phyloP scores from a whole-genome alignment of 306 rosid genomes.

The Malus orientalis region DNA sequence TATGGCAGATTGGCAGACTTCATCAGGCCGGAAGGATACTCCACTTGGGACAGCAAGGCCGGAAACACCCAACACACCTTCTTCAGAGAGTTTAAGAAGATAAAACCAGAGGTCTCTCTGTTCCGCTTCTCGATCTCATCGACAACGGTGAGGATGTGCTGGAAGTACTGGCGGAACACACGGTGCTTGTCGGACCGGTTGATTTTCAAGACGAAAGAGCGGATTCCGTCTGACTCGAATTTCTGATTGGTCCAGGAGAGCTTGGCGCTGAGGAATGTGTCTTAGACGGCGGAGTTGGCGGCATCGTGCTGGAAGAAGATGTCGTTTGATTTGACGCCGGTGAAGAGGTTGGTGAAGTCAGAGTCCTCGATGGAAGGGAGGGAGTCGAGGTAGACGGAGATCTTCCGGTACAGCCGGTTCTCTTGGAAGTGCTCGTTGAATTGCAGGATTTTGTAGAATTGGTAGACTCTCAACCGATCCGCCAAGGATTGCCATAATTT shows the following conservation, averaged over 20 bases:
- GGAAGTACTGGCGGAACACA: slow-evolving; percentile 76
- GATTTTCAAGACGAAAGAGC: slow-evolving; percentile 44
- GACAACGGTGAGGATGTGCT: slow-evolving; percentile 56
- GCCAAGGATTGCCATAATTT: slow-evolving; percentile 50
- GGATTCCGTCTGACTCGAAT: neutral
- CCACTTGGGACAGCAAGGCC: no score
- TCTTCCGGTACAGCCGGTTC: slow-evolving; percentile 63
- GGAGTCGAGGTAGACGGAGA: slow-evolving; percentile 60
- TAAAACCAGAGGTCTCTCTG: slow-evolving; percentile 22
- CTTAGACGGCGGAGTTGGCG: slow-evolving; percentile 42
- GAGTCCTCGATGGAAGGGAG: slow-evolving; percentile 75
- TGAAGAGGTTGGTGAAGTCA: slow-evolving; percentile 65
- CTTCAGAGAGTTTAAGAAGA: no score
- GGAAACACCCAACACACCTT: no score
- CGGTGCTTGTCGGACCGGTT: slow-evolving; percentile 61
- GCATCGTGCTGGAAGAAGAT: slow-evolving; percentile 57
- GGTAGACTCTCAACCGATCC: slow-evolving; percentile 48
- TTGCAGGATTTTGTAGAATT: slow-evolving; percentile 63
- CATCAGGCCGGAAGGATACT: no score
- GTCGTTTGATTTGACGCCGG: slow-evolving; percentile 64
- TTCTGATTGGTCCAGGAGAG: slow-evolving; percentile 51
- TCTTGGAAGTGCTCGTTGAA: slow-evolving; percentile 46
- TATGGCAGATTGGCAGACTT: no score
- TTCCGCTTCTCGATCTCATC: slow-evolving; percentile 59
- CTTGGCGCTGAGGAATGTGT: slow-evolving; percentile 61